Conservation (phyloP, 176 grass and related monocot species). For the Triticum timopheevii region DNA sequence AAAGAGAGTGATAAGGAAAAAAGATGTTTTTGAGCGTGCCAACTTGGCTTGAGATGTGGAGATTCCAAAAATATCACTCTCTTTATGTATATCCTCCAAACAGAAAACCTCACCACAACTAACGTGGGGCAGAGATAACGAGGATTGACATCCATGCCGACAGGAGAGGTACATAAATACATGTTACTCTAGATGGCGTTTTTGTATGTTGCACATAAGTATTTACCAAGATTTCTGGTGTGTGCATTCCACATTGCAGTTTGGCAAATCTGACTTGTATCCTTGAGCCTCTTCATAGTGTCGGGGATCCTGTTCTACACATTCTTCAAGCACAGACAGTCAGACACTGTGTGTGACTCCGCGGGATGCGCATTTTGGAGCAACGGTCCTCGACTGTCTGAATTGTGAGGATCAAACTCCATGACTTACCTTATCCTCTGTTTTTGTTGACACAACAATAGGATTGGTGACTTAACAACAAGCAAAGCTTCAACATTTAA, state of each 20-base stretch:
- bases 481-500: no score
- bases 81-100: no score
- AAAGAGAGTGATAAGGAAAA: no score
- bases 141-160: constrained; percentile 60
- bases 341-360: constrained; percentile 44
- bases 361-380: constrained; percentile 17
- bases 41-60: no score
- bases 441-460: no score
- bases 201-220: neutral
- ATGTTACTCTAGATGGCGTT: neutral
- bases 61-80: no score
- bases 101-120: no score
- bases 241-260: constrained; percentile 29
- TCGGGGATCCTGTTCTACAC: constrained; percentile 55
- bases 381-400: neutral
- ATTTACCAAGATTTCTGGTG: neutral
- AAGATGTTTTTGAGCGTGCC: no score
- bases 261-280: constrained; percentile 65
- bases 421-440: neutral
- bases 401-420: neutral
- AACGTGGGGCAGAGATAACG: constrained; percentile 46
- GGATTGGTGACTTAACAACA: no score
- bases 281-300: constrained; percentile 48
- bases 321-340: constrained; percentile 53
- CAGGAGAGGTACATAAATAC: constrained; percentile 55